Evolutionary conservation across 805 yeast genomes (phyloP), one percentile per base, ranked within the genome.

Genomic region (Clavispora santaluciae): DNA sequence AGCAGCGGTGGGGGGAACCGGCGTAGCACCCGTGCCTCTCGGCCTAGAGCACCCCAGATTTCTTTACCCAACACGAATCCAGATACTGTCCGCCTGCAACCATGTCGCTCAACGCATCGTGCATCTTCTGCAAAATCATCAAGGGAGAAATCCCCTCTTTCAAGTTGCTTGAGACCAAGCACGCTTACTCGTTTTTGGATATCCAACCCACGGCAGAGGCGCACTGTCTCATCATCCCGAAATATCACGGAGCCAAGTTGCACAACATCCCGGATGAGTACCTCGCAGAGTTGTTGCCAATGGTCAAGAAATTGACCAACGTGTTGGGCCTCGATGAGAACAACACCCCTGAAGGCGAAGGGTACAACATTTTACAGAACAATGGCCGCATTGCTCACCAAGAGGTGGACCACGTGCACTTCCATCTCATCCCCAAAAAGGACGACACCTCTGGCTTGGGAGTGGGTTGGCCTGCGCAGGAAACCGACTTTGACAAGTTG

Each of bases 301-400:
- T 86, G 22, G 88, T 90, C 38, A 91, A 91, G 73, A 87, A 82
- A 59, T 70, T 93, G 50, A 89, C 93, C 44, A 75, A 78, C 49
- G 84, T 85, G 5, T 68, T 86, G 46, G 83, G 76, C 3, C 72
- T 83, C 48, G 83, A 78, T 49, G 66, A 68, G 35, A 83, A 82
- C 44, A 78, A 85, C 28, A 76, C 79, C 23, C 72, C 72, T 4
- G 72, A 73, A 5, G 87, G 88, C 15, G 72, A 66, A 37, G 95
- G 95, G 34, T 91, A 91, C 74, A 91, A 91, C 59, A 61, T 91
- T 16, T 70, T 91, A 50, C 98, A 90, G 64, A 93, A 91, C 73
- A 93, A 91, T 54, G 98, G 98, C 37, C 69, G 86, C 59, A 81
- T 90, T 57, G 99, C 98, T 10, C 98, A 93, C 60, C 99, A 91